Evolutionary conservation across 1,284 basidiomycete genomes (phyloP), one percentile per base, ranked within the genome.

Genomic region (Amylostereum areolatum): DNA sequence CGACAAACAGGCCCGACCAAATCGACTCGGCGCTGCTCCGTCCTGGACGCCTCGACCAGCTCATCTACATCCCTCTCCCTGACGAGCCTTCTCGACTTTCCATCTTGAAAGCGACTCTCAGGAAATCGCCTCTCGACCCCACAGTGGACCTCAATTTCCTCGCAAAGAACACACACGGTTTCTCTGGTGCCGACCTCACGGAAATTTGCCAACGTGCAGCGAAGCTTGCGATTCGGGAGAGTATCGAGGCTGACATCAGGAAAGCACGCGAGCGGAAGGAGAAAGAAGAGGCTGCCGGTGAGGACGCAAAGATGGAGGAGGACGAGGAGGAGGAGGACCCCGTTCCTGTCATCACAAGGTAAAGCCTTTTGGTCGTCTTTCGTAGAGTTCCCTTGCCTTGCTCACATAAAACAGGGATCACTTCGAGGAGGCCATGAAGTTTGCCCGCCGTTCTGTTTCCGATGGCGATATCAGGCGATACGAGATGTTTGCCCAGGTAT

Each of bases 1-100:
- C 96, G 42, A 99, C 96, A 57, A 98, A 99, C 78, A 79, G 96
- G 66, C 97, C 96, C n/a, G 96, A 99, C 68, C 94, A 97, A 70
- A 97, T 99, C 60, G 97, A 99, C 67, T 77, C 93, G 45, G 97
- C 97, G 12, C 82, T 99, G 41, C 83, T 99, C 51, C 95, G 96
- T 75, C 97, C 97, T 46, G 97, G 97, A n/a, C 95, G 97, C 81
- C 85, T 99, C 46, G 97, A 99, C 67, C 87, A 93, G 68, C 79
- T 95, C 54, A 93, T 95, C 65, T 94, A 94, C 72, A 94, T 94
- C 53, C 91, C 90, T 53, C 80, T 96, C 0, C 97, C 96, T 49
- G 95, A 98, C 70, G 95, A 98, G 71, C 73, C 79, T 1, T 93
- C 91, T 31, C 91, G 97, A 59, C 65, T 96, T 39, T 90, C 91